A percentile compares a stretch with the other conserved stretches of the same genome.
Evolutionary conservation across 2,329 filamentous ascomycete species (phyloP).

Genomic region (Xylaria polymorpha): DNA sequence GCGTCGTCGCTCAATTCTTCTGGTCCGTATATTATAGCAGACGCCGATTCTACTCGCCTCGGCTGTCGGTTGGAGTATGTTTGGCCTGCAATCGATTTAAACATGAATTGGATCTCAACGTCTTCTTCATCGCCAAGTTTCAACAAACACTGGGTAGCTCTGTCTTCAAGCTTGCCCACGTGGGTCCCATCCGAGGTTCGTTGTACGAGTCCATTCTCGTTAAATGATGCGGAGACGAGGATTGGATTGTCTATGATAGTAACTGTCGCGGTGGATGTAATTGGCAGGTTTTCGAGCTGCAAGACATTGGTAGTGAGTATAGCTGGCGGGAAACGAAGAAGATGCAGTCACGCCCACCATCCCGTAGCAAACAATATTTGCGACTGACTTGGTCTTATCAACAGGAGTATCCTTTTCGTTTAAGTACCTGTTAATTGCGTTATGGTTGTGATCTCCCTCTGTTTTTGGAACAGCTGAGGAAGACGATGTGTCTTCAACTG

Average conservation of each 20-base stretch:
- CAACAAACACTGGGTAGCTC: slow-evolving; percentile 10
- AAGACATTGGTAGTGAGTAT: slow-evolving; percentile 12
- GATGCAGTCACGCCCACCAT: background rate
- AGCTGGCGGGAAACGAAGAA: slow-evolving; percentile 1
- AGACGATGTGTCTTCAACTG: background rate
- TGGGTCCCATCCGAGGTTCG: slow-evolving; percentile 19
- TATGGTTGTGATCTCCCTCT: background rate
- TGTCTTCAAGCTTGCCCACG: slow-evolving; percentile 24
- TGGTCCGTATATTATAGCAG: slow-evolving; percentile 23
- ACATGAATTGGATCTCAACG: slow-evolving; percentile 24
- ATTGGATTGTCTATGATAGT: slow-evolving; percentile 13
- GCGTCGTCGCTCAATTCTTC: slow-evolving; percentile 19
- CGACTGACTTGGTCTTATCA: background rate
- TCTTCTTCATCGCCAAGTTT: slow-evolving; percentile 12
- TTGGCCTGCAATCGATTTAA: slow-evolving; percentile 4
- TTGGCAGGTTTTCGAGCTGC: slow-evolving; percentile 25
- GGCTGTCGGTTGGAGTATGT: background rate
- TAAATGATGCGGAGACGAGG: slow-evolving; percentile 6
- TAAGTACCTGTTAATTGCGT: background rate
- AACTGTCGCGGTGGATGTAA: slow-evolving; percentile 8
- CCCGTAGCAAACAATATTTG: slow-evolving; percentile 14
- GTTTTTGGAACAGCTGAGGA: background rate
- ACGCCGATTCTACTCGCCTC: slow-evolving; percentile 3
- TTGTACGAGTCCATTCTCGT: slow-evolving; percentile 19
- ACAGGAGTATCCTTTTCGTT: background rate